These are phyloP conservation scores for Lasiodiplodia gonubiensis DNA, from an alignment of 2,329 filamentous ascomycete genomes.

Conservation along the genomic window DNA sequence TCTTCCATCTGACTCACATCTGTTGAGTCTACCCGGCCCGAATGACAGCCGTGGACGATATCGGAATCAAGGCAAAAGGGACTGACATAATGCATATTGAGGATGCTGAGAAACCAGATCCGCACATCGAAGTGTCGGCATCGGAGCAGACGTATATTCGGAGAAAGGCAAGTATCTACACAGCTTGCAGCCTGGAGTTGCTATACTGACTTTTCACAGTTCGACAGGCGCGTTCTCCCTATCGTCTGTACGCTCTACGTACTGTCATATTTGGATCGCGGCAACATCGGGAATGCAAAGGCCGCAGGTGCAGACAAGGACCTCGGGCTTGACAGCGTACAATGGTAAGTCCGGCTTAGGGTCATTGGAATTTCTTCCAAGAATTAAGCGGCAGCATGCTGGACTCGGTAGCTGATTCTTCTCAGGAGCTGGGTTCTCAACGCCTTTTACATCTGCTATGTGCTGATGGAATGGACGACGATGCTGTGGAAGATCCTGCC, in stretches of 20 bases:
- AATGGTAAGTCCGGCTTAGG: constrained; percentile 53
- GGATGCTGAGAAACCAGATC: not conserved
- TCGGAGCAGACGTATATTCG: not conserved
- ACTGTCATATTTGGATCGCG: constrained; percentile 37
- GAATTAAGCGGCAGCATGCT: not conserved
- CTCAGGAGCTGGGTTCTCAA: constrained; percentile 60
- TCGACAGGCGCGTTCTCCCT: constrained; percentile 37
- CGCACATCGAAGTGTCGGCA: constrained; percentile 3
- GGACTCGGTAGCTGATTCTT: constrained; percentile 2
- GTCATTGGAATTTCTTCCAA: not conserved
- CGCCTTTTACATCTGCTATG: constrained; percentile 61
- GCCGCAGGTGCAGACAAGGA: constrained; percentile 39
- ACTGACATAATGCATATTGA: not conserved
- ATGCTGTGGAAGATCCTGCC: constrained; percentile 36
- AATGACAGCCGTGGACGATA: not conserved
- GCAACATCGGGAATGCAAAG: constrained; percentile 50
- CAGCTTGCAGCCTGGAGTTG: not conserved
- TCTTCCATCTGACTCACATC: not conserved
- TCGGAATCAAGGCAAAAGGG: not conserved
- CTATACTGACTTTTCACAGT: constrained; percentile 25
- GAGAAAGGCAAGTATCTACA: not conserved
- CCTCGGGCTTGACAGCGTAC: constrained; percentile 52
- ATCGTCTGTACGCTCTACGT: constrained; percentile 39
- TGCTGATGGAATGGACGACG: constrained; percentile 48
- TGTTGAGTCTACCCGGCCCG: not conserved